These are phyloP conservation scores for Neoscytalidium dimidiatum DNA, from an alignment of 2,329 filamentous ascomycete species.

Conservation along the genomic window DNA sequence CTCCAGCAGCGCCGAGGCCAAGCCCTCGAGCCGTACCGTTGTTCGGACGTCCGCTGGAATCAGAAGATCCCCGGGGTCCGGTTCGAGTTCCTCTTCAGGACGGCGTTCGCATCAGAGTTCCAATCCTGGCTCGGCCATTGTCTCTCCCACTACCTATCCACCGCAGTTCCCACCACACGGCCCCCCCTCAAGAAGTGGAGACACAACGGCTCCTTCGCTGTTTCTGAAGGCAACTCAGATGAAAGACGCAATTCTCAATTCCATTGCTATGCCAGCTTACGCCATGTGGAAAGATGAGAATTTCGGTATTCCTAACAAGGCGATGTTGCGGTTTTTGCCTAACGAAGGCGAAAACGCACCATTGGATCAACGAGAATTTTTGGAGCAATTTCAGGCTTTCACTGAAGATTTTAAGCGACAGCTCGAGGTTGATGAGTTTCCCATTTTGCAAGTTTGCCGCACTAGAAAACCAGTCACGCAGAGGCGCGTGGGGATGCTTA, in stretches of 20 bases:
- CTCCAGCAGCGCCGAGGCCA: slow-evolving; percentile 18
- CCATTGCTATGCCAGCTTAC: slow-evolving; percentile 71
- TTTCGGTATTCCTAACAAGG: slow-evolving; percentile 72
- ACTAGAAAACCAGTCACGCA: slow-evolving; percentile 62
- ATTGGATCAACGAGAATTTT: slow-evolving; percentile 52
- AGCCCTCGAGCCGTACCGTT: slow-evolving; percentile 40
- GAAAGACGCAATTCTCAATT: slow-evolving; percentile 77
- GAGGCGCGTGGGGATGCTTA: slow-evolving; percentile 64
- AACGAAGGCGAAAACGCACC: slow-evolving; percentile 39
- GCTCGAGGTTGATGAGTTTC: slow-evolving; percentile 63
- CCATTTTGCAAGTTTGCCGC: slow-evolving; percentile 64
- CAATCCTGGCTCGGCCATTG: slow-evolving; percentile 40
- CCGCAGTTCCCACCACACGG: slow-evolving; percentile 68
- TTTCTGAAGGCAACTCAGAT: slow-evolving; percentile 73
- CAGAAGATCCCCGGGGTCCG: slow-evolving; percentile 38
- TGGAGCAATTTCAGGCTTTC: slow-evolving; percentile 63
- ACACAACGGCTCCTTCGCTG: slow-evolving; percentile 63
- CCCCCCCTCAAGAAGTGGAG: slow-evolving; percentile 59
- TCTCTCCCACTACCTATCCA: slow-evolving; percentile 58
- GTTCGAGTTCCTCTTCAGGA: slow-evolving; percentile 41
- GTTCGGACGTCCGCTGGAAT: slow-evolving; percentile 43
- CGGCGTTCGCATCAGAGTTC: slow-evolving; percentile 32
- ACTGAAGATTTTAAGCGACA: slow-evolving; percentile 65
- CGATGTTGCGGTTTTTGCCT: slow-evolving; percentile 49
- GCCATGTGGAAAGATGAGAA: slow-evolving; percentile 81